Evolutionary conservation across 1,284 basidiomycete species (phyloP).

Genomic region (Apiotrichum sp.): DNA sequence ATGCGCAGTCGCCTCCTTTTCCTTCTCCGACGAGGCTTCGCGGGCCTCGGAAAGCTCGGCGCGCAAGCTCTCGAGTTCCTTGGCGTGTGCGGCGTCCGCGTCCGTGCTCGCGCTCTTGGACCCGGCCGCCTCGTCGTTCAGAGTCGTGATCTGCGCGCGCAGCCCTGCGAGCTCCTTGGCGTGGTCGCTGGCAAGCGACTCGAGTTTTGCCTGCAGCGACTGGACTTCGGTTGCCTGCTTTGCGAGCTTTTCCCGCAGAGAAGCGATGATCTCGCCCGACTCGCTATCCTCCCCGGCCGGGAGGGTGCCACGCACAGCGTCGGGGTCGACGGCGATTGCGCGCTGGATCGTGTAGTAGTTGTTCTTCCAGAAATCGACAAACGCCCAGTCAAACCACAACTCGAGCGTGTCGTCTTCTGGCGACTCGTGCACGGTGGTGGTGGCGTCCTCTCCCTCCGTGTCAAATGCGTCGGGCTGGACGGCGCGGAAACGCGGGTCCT

Average conservation of each 20-base stretch:
- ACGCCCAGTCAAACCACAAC: slow-evolving; percentile 96
- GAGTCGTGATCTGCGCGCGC: slow-evolving; percentile 35
- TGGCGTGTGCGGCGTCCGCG: slow-evolving; percentile 9
- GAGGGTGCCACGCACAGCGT: slow-evolving; percentile 42
- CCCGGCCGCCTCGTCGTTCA: background rate
- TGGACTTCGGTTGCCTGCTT: slow-evolving; percentile 64
- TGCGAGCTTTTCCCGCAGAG: slow-evolving; percentile 70
- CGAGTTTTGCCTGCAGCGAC: slow-evolving; percentile 41
- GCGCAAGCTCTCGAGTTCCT: slow-evolving; percentile 28
- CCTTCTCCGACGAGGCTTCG: slow-evolving; percentile 17
- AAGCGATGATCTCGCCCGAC: slow-evolving; percentile 68
- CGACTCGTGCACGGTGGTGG: slow-evolving; percentile 33
- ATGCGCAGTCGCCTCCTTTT: slow-evolving; percentile 20
- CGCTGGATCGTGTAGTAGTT: slow-evolving; percentile 66
- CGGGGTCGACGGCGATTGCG: slow-evolving; percentile 52
- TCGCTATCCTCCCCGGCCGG: slow-evolving; percentile 63
- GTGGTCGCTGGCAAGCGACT: slow-evolving; percentile 33
- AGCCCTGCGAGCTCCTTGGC: slow-evolving; percentile 44
- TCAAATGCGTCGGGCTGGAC: slow-evolving; percentile 71
- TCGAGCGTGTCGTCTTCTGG: slow-evolving; percentile 62
- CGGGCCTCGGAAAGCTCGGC: slow-evolving; percentile 26
- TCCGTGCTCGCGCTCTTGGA: too few relatives aligned
- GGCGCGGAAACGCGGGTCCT: slow-evolving; percentile 84
- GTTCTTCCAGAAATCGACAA: slow-evolving; percentile 98
- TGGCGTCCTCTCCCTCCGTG: slow-evolving; percentile 28